phyloP scores from a whole-genome alignment of 2,329 filamentous ascomycete species.

The Neurospora sp. region DNA sequence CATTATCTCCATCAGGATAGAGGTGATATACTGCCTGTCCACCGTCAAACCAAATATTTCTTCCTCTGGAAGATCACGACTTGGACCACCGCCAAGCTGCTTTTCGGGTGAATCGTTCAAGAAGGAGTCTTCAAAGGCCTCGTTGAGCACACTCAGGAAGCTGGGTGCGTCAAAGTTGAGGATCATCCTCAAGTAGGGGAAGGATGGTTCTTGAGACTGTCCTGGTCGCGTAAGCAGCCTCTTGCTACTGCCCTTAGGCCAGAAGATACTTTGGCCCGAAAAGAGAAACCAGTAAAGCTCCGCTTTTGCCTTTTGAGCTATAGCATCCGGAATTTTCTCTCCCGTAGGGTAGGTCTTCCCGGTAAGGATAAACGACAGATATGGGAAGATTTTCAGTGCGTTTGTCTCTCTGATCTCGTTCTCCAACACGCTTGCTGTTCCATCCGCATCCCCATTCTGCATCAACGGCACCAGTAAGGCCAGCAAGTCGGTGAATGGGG shows the following conservation, averaged over 20 bases:
- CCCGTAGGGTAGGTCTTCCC: slow-evolving; percentile 87
- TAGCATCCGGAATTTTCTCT: slow-evolving; percentile 59
- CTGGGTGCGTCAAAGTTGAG: slow-evolving; percentile 83
- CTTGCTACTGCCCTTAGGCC: slow-evolving; percentile 57
- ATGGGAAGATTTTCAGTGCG: slow-evolving; percentile 87
- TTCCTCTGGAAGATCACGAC: slow-evolving; percentile 49
- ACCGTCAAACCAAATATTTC: slow-evolving; percentile 61
- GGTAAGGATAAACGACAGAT: slow-evolving; percentile 84
- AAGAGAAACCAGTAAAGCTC: slow-evolving; percentile 92
- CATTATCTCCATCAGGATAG: slow-evolving; percentile 87
- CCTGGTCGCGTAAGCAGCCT: slow-evolving; percentile 50
- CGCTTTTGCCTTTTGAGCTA: slow-evolving; percentile 67
- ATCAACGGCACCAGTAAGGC: slow-evolving; percentile 53
- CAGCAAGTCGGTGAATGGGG: slow-evolving; percentile 76
- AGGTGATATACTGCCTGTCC: slow-evolving; percentile 85
- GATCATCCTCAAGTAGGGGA: slow-evolving; percentile 75
- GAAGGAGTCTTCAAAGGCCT: slow-evolving; percentile 92
- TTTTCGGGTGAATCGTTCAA: slow-evolving; percentile 70
- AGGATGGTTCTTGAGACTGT: slow-evolving; percentile 57
- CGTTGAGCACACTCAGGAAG: slow-evolving; percentile 90
- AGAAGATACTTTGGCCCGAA: slow-evolving; percentile 65
- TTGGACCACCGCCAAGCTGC: slow-evolving; percentile 41
- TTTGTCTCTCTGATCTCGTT: slow-evolving; percentile 55
- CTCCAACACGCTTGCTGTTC: slow-evolving; percentile 44
- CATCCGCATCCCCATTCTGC: slow-evolving; percentile 41